Evolutionary conservation across 768 basidiomycete species (phyloP).

Genomic region (Filobasidium wieringae): DNA sequence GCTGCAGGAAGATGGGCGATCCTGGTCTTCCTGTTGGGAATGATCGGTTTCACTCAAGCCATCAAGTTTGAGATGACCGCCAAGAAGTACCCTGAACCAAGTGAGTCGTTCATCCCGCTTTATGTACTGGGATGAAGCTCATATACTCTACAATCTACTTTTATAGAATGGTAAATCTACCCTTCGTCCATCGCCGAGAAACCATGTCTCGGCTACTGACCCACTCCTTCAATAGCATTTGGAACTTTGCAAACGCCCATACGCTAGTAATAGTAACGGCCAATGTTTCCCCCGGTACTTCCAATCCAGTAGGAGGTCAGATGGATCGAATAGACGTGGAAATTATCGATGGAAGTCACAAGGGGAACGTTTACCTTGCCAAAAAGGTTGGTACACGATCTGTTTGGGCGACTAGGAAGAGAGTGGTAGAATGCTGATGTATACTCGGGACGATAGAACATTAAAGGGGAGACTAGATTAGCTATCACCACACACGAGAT

Average conservation of each 20-base stretch:
- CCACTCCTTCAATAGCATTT: slow-evolving; percentile 56
- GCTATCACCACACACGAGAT: slow-evolving; percentile 88
- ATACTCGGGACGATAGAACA: slow-evolving; percentile 40
- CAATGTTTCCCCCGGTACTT: slow-evolving; percentile 55
- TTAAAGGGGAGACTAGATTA: slow-evolving; percentile 81
- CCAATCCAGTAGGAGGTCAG: slow-evolving; percentile 37
- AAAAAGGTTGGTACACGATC: slow-evolving; percentile 47
- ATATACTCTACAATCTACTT: not conserved
- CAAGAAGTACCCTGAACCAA: slow-evolving; percentile 57
- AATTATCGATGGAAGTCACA: slow-evolving; percentile 74
- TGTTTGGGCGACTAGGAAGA: not conserved
- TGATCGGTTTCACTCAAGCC: slow-evolving; percentile 38
- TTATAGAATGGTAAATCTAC: slow-evolving; percentile 26
- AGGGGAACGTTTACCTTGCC: slow-evolving; percentile 77
- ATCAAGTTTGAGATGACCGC: slow-evolving; percentile 79
- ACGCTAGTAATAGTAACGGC: slow-evolving; percentile 92
- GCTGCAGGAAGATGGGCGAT: not conserved
- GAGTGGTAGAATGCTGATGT: not conserved
- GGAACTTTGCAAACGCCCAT: slow-evolving; percentile 80
- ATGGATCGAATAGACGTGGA: slow-evolving; percentile 79
- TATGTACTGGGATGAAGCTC: not conserved
- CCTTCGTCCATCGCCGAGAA: not conserved
- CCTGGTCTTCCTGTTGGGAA: not conserved
- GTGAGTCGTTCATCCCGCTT: slow-evolving; percentile 18
- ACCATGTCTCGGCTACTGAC: too few relatives aligned